Evolutionary conservation across 306 rosid species (phyloP).

Genomic region (Geum urbanum): DNA sequence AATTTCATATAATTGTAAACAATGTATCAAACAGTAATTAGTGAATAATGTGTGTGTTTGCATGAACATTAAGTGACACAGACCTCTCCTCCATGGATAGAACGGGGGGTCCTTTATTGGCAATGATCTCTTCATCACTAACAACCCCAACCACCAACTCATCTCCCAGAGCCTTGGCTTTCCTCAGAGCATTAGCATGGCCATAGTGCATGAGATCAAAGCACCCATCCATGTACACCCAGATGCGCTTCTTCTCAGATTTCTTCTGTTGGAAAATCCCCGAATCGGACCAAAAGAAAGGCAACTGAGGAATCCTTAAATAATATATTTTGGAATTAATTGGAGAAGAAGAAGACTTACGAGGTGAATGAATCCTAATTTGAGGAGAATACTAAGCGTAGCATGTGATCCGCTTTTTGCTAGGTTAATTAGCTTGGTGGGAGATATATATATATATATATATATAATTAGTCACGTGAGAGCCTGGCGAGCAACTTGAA

Average conservation of each 20-base stretch:
- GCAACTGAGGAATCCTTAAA: slow-evolving; percentile 59
- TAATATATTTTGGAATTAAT: too few species aligned
- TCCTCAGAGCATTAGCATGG: slow-evolving; percentile 97
- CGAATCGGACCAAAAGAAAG: slow-evolving; percentile 58
- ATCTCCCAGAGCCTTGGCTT: slow-evolving; percentile 94
- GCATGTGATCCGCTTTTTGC: too few species aligned
- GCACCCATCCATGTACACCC: slow-evolving; percentile 98
- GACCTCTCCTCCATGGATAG: slow-evolving; percentile 91
- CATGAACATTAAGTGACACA: neutral
- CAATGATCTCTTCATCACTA: slow-evolving; percentile 81
- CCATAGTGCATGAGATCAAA: slow-evolving; percentile 99
- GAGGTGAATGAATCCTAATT: too few species aligned
- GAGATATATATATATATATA: too few species aligned
- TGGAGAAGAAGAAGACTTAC: too few species aligned
- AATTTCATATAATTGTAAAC: neutral
- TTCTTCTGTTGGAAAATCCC: slow-evolving; percentile 71
- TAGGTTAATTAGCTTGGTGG: too few species aligned
- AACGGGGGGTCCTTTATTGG: slow-evolving; percentile 96
- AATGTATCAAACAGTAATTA: neutral
- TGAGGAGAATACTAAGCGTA: too few species aligned
- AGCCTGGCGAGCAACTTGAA: too few species aligned
- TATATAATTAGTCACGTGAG: too few species aligned
- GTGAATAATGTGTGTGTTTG: neutral
- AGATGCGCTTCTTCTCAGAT: slow-evolving; percentile 62
- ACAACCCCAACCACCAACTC: slow-evolving; percentile 93